These are phyloP conservation scores for Pseudonectria buxi DNA, from an alignment of 2,329 filamentous ascomycete genomes.

Conservation along the genomic window DNA sequence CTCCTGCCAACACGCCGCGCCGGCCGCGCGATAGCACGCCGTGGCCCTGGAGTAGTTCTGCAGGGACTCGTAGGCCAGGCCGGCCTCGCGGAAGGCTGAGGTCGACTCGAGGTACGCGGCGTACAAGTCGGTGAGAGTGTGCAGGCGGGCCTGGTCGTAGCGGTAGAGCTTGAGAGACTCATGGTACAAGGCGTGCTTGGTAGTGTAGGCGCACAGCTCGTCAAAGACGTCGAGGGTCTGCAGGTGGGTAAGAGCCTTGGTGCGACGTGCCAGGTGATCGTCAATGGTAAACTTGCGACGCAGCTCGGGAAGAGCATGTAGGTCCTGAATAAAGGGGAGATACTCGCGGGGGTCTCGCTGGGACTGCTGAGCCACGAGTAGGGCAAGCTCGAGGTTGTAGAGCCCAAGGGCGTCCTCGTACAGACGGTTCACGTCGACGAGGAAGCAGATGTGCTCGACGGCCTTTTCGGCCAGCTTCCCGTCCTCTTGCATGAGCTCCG, in stretches of 20 bases:
- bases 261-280: slow-evolving; percentile 69
- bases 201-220: slow-evolving; percentile 70
- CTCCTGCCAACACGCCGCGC: slow-evolving; percentile 77
- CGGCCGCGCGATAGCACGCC: slow-evolving; percentile 74
- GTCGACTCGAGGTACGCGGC: slow-evolving; percentile 68
- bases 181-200: slow-evolving; percentile 73
- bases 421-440: slow-evolving; percentile 85
- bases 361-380: slow-evolving; percentile 89
- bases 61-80: slow-evolving; percentile 84
- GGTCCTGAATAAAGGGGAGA: slow-evolving; percentile 82
- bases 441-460: slow-evolving; percentile 94
- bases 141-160: slow-evolving; percentile 64
- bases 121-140: slow-evolving; percentile 67
- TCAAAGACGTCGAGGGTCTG: slow-evolving; percentile 67
- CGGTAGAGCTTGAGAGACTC: slow-evolving; percentile 74
- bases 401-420: slow-evolving; percentile 87
- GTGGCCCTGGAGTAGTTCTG: slow-evolving; percentile 67
- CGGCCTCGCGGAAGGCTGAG: slow-evolving; percentile 79
- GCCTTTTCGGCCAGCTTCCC: slow-evolving; percentile 74
- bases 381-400: slow-evolving; percentile 83
- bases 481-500: slow-evolving; percentile 62
- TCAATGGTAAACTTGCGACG: slow-evolving; percentile 81
- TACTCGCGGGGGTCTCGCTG: slow-evolving; percentile 96
- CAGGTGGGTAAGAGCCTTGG: slow-evolving; percentile 73
- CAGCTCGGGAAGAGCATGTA: slow-evolving; percentile 66